These are phyloP conservation scores for Citrus medica DNA, from an alignment of 345 rosid species.

Conservation along the genomic window DNA sequence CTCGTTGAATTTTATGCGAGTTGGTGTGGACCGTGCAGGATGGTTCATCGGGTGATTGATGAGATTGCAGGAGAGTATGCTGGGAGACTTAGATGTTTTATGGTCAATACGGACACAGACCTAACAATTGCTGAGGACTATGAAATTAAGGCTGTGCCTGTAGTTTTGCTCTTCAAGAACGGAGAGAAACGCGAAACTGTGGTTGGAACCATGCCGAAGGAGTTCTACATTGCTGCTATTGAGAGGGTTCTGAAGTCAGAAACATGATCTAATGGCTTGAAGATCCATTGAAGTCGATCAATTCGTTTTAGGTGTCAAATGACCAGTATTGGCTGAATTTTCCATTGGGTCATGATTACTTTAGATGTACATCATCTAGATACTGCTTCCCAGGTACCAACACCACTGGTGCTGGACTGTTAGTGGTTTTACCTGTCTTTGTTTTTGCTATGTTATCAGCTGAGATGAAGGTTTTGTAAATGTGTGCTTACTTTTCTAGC, in stretches of 20 bases:
- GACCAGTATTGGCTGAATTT: background rate
- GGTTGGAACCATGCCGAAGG: slow-evolving; percentile 96
- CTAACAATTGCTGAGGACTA: slow-evolving; percentile 63
- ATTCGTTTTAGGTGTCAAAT: background rate
- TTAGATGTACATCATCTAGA: background rate
- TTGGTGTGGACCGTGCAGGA: slow-evolving; percentile 78
- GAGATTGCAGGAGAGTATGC: slow-evolving; percentile 81
- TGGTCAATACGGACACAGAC: slow-evolving; percentile 73
- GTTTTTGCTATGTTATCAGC: background rate
- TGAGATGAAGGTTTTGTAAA: slow-evolving; percentile 3
- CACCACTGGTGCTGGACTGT: background rate
- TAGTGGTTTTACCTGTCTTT: background rate
- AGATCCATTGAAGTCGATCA: background rate
- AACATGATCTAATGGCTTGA: slow-evolving; percentile 9
- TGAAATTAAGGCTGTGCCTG: slow-evolving; percentile 87
- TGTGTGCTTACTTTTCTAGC: background rate
- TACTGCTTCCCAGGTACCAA: background rate
- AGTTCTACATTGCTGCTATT: slow-evolving; percentile 80
- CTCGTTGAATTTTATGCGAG: slow-evolving; percentile 88
- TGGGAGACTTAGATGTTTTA: slow-evolving; percentile 64
- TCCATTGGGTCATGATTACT: background rate
- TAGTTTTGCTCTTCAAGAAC: slow-evolving; percentile 82
- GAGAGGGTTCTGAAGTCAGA: slow-evolving; percentile 71
- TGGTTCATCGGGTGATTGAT: slow-evolving; percentile 64
- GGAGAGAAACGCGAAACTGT: slow-evolving; percentile 73